Base-by-base conservation (phyloP, 768 basidiomycete species). In the Collybia sordida region DNA sequence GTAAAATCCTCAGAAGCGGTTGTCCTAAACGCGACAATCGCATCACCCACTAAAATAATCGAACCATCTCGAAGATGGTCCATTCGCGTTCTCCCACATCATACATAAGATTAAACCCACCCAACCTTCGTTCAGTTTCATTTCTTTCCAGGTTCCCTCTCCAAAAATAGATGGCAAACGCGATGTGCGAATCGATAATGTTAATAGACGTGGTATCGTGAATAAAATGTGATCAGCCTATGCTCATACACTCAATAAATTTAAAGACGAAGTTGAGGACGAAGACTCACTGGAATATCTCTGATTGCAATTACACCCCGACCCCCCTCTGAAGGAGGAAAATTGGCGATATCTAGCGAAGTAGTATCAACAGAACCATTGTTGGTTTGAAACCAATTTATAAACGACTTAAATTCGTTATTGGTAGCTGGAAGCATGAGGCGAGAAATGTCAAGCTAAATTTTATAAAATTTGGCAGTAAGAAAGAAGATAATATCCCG, bases 71-170 rank as follows among this genome's bases (percentile, higher is more conserved):
- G 90, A 88, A 17, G 72, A 60, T 3, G 70, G 49, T 0, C 84
- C 83, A 54, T 77, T 77, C 3, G 84, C 79, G 47, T 80, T 81
- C 67, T 99, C 97, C 90, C 91, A 97, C 89, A 98, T 92, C 85
- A 99, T 88, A 55, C 86, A 90, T 34, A 98, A 73, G 51, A 99
- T 98, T 39, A 98, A 70, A 3, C 88, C 88, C 1, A 79, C 73
- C 97, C 97, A 99, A 6, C 93, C 86, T 49, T 79, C 68, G 44
- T 86, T 74, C 50, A 98, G 65, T 17, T 71, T 67, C 49, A 72
- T 65, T 19, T 64, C 66, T 55, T 71, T 80, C 94, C 94, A 98
- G 24, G 77, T 78, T 9, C 75, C 72, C 6, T 68, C 44, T 15
- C 87, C 84, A 40, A 98, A 74, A 2, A 73, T 71, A 14, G 64